Conservation (phyloP, 805 yeast species). For the Saccharomyces kudriavzevii region DNA sequence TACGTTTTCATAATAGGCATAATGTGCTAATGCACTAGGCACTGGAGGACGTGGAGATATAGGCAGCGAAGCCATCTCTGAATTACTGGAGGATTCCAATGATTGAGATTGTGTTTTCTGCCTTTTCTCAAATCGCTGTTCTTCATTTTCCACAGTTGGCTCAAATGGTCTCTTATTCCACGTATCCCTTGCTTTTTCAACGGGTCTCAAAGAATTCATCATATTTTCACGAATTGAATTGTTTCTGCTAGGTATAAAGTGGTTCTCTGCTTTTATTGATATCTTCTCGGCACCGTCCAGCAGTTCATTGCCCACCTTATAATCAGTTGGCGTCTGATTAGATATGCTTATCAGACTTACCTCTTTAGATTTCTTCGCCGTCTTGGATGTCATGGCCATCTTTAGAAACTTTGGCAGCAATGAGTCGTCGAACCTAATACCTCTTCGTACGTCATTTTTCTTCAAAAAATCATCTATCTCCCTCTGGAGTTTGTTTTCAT, state of each 20-base stretch:
- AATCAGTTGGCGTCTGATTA: neutral
- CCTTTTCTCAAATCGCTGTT: neutral
- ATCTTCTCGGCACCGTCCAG: neutral
- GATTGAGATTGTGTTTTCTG: neutral
- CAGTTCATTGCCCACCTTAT: neutral
- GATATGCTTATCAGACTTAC: neutral
- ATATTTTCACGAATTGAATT: neutral
- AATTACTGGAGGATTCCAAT: neutral
- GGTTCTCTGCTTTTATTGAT: neutral
- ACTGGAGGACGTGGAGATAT: conserved; percentile 1
- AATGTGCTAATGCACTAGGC: neutral
- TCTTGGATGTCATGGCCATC: neutral
- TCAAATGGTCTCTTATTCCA: neutral
- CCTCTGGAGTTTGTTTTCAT: conserved; percentile 34
- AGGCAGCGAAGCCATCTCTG: conserved; percentile 1
- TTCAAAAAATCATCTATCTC: conserved; percentile 40
- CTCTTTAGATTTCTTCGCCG: neutral
- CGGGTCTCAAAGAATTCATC: neutral
- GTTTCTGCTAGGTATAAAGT: neutral
- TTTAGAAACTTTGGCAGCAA: conserved; percentile 17
- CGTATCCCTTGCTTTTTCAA: neutral
- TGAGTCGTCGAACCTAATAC: conserved; percentile 31
- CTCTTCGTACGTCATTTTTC: conserved; percentile 45
- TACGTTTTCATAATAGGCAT: conserved; percentile 5
- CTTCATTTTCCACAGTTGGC: neutral